These are phyloP conservation scores for Trichophyton benhamiae DNA, from an alignment of 2,329 filamentous ascomycete species.

Conservation along the genomic window DNA sequence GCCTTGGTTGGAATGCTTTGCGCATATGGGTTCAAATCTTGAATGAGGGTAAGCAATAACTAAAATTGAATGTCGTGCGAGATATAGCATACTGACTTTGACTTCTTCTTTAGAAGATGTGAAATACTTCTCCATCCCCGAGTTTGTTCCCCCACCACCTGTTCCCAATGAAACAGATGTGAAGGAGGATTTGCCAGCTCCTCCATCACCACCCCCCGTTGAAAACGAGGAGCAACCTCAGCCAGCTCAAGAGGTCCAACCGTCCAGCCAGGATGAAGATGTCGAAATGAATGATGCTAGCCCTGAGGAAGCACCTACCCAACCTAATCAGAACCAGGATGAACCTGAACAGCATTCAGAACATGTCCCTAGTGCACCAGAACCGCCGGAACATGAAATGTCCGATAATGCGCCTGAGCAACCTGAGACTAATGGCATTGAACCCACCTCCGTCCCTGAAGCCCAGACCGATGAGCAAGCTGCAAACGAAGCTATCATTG, in stretches of 20 bases:
- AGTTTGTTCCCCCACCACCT: background rate
- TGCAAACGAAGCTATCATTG: conserved; percentile 21
- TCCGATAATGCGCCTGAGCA: background rate
- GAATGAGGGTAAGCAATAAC: background rate
- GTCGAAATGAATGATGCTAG: conserved; percentile 9
- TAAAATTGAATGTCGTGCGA: background rate
- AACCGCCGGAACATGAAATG: background rate
- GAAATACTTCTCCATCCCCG: background rate
- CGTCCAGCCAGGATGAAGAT: conserved; percentile 13
- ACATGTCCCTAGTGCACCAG: background rate
- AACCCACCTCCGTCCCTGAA: background rate
- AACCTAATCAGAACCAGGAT: background rate
- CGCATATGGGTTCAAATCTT: conserved; percentile 2
- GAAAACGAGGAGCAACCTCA: background rate
- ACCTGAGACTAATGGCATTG: background rate
- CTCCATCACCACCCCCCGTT: background rate
- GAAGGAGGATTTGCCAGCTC: background rate
- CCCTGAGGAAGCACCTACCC: background rate
- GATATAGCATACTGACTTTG: background rate
- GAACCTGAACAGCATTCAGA: background rate
- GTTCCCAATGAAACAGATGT: background rate
- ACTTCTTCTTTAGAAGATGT: background rate
- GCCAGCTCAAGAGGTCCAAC: background rate
- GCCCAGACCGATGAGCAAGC: conserved; percentile 9
- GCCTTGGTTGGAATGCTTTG: background rate